Percentiles rank a stretch among this genome's conserved stretches.
These are phyloP conservation scores for Phaeosphaeria sp. DNA, from an alignment of 2,329 filamentous ascomycete species.

Conservation along the genomic window DNA sequence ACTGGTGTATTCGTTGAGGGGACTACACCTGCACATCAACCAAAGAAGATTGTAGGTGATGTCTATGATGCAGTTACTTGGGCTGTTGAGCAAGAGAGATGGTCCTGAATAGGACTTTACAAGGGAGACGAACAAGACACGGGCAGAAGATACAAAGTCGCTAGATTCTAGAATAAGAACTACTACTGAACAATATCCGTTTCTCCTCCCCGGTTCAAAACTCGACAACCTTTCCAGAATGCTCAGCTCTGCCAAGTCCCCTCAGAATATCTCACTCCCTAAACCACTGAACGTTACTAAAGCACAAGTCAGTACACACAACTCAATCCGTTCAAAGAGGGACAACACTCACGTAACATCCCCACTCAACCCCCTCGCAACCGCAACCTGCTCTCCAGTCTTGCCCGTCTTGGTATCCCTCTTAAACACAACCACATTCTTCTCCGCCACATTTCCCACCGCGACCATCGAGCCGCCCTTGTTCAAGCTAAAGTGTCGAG, in stretches of 20 bases:
- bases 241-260: neutral
- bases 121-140: neutral
- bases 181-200: neutral
- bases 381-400: conserved; percentile 53
- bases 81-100: conserved; percentile 66
- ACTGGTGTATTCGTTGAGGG: conserved; percentile 77
- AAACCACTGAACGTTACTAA: conserved; percentile 3
- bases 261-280: neutral
- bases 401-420: conserved; percentile 67
- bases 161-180: neutral
- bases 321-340: no score
- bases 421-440: conserved; percentile 66
- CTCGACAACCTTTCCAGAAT: neutral
- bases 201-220: neutral
- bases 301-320: conserved; percentile 17
- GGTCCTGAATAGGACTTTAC: conserved; percentile 15
- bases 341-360: neutral
- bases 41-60: conserved; percentile 67
- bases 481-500: conserved; percentile 73
- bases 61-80: conserved; percentile 79
- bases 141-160: neutral
- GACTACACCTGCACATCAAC: conserved; percentile 64
- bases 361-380: neutral
- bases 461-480: conserved; percentile 68
- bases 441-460: conserved; percentile 68